phyloP scores from a whole-genome alignment of 345 rosid species.

The Ceriops tagal region DNA sequence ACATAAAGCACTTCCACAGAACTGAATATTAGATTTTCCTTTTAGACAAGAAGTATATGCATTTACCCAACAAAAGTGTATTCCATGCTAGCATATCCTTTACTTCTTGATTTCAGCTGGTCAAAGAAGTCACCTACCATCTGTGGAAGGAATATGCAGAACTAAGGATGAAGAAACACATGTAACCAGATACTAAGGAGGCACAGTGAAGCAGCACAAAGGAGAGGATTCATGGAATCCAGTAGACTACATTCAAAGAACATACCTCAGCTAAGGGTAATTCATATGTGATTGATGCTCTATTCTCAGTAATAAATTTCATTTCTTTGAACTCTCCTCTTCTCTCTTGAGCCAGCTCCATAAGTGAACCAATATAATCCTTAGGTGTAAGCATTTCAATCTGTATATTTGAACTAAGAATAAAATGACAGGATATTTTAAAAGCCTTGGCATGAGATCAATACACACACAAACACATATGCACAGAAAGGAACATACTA shows the following conservation, averaged over 20 bases:
- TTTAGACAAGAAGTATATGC: constrained; percentile 10
- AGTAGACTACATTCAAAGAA: constrained; percentile 1
- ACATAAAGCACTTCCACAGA: background rate
- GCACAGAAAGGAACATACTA: background rate
- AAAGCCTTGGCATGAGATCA: background rate
- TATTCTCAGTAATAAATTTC: constrained; percentile 82
- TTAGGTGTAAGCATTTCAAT: constrained; percentile 97
- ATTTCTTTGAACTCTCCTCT: constrained; percentile 94
- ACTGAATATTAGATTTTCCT: background rate
- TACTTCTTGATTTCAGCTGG: constrained; percentile 88
- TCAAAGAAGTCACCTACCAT: constrained; percentile 99
- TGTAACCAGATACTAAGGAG: constrained; percentile 12
- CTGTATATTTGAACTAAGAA: constrained; percentile 38
- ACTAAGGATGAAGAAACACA: too few relatives aligned
- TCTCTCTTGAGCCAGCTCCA: constrained; percentile 97
- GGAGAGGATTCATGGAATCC: background rate
- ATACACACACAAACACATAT: background rate
- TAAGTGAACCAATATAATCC: constrained; percentile 86
- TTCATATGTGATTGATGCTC: constrained; percentile 81
- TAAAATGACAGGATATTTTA: constrained; percentile 14
- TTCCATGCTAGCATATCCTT: constrained; percentile 99
- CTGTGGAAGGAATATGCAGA: constrained; percentile 37
- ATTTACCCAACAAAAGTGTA: constrained; percentile 78
- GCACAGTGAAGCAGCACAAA: background rate
- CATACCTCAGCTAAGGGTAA: constrained; percentile 93